A percentile compares a stretch with the other conserved stretches of the same genome.
Evolutionary conservation across 768 basidiomycete genomes (phyloP).

Genomic region (Lactarius psammicola): DNA sequence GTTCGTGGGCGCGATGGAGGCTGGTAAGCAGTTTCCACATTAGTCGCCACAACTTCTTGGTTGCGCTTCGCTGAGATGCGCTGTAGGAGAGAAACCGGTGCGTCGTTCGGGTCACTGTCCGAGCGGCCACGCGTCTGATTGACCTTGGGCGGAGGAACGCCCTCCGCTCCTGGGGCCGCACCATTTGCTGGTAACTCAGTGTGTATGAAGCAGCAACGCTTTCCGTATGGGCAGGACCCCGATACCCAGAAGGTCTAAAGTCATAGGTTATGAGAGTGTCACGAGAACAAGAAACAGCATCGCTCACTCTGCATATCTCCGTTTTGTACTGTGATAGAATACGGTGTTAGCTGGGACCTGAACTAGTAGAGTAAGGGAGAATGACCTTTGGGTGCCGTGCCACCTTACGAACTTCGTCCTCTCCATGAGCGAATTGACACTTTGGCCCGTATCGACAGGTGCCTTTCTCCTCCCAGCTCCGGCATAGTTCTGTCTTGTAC

Average conservation of each 20-base stretch:
- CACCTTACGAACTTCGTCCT: constrained; percentile 83
- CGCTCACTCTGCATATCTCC: constrained; percentile 82
- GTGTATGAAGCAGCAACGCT: constrained; percentile 92
- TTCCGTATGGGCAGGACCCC: constrained; percentile 89
- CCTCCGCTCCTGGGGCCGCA: constrained; percentile 52
- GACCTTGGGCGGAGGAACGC: constrained; percentile 50
- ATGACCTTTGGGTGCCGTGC: constrained; percentile 84
- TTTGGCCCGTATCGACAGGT: constrained; percentile 82
- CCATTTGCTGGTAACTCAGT: constrained; percentile 76
- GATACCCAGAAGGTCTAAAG: constrained; percentile 89
- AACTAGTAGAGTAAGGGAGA: constrained; percentile 5
- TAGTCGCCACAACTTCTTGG: constrained; percentile 44
- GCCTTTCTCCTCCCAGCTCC: constrained; percentile 93
- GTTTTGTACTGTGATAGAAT: constrained; percentile 72
- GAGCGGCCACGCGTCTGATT: constrained; percentile 62
- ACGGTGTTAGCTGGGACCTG: constrained; percentile 3
- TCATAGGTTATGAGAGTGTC: constrained; percentile 22
- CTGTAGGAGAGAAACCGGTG: constrained; percentile 68
- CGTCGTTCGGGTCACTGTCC: constrained; percentile 73
- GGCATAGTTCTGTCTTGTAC: constrained; percentile 88
- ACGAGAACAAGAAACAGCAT: constrained; percentile 2
- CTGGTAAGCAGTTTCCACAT: constrained; percentile 46
- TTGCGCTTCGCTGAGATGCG: constrained; percentile 71
- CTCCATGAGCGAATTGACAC: constrained; percentile 93
- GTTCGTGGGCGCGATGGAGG: constrained; percentile 58